Evolutionary conservation across 2,329 filamentous ascomycete genomes (phyloP), one percentile per base, ranked within the genome.

Genomic region (Fusarium domesticum): DNA sequence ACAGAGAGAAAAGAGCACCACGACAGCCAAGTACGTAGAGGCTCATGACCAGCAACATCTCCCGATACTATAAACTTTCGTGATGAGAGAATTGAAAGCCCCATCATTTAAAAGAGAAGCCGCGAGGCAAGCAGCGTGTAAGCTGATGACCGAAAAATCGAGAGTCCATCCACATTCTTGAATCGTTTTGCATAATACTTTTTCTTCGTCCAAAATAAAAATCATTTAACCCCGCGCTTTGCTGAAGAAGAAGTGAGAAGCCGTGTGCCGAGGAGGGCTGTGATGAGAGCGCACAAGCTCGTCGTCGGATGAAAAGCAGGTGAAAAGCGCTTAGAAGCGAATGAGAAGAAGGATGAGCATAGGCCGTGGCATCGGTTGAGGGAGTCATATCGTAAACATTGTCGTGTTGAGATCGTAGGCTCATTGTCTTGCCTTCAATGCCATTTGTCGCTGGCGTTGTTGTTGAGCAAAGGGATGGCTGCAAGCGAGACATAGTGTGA

Each of bases 351-450:
- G 34, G 40, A 51, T 37, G 18, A 18, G 34, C 43, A 23, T 39
- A 45, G 43, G 31, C 18, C 33, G 37, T 19, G 18, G 25, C 35
- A 30, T 43, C 19, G 38, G 44, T 30, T 43, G 47, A 37, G 44
- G 42, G 40, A 46, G 43, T 56, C 47, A 42, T 43, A 42, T 55
- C 48, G 48, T 56, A 38, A 43, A 43, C 39, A 25, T 42, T 46
- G 45, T 47, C 39, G 42, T 48, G 38, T 53, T 52, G 54, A 59
- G 44, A 50, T 58, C 57, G 44, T 61, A 34, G 48, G 58, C 43
- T 58, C 51, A 47, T 58, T 52, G 51, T 44, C 56, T 40, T 54
- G 57, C 64, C 64, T 64, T 64, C 58, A 58, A 53, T 59, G 60
- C 56, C 45, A 60, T 12, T 63, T 51, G 48, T 54, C 53, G 47